Evolutionary conservation across 1,284 basidiomycete species (phyloP).

Genomic region (Sporisorium iseilematis-ciliati): DNA sequence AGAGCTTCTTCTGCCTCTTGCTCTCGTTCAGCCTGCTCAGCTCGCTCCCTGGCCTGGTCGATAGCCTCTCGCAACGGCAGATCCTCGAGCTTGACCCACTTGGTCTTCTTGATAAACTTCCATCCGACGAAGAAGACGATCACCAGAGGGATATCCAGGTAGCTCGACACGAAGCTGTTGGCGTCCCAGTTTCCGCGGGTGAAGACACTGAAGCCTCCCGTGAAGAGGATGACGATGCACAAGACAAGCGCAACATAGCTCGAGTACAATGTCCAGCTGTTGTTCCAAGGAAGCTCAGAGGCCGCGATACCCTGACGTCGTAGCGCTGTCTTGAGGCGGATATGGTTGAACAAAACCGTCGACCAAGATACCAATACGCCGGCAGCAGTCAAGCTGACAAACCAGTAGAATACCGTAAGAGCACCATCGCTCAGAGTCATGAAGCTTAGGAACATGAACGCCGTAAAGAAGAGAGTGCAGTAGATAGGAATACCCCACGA

Average conservation of each 20-base stretch:
- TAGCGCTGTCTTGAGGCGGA: constrained; percentile 79
- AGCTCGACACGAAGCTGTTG: constrained; percentile 83
- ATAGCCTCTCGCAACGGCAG: constrained; percentile 31
- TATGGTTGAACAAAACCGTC: constrained; percentile 80
- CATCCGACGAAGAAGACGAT: constrained; percentile 77
- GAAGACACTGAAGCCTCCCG: constrained; percentile 70
- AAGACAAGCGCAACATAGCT: constrained; percentile 43
- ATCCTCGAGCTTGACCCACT: constrained; percentile 33
- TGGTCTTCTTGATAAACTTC: constrained; percentile 49
- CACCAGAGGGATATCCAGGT: constrained; percentile 81
- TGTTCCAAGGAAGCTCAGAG: constrained; percentile 70
- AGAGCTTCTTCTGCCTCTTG: constrained; percentile 24
- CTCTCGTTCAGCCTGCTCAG: constrained; percentile 13
- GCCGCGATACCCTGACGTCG: constrained; percentile 76
- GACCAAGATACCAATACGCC: constrained; percentile 84
- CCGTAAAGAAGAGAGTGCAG: constrained; percentile 77
- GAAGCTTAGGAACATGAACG: constrained; percentile 79
- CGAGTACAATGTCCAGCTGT: constrained; percentile 63
- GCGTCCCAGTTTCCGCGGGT: constrained; percentile 50
- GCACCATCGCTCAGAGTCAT: constrained; percentile 71
- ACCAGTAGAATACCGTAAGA: constrained; percentile 75
- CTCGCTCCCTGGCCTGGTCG: constrained; percentile 24
- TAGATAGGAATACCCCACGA: constrained; percentile 81
- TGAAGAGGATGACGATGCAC: constrained; percentile 51
- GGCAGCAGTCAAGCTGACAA: constrained; percentile 76